A percentile compares a stretch with the other conserved stretches of the same genome.
Evolutionary conservation across 1,139 yeast genomes (phyloP).

Genomic region (Taphrina deformans): DNA sequence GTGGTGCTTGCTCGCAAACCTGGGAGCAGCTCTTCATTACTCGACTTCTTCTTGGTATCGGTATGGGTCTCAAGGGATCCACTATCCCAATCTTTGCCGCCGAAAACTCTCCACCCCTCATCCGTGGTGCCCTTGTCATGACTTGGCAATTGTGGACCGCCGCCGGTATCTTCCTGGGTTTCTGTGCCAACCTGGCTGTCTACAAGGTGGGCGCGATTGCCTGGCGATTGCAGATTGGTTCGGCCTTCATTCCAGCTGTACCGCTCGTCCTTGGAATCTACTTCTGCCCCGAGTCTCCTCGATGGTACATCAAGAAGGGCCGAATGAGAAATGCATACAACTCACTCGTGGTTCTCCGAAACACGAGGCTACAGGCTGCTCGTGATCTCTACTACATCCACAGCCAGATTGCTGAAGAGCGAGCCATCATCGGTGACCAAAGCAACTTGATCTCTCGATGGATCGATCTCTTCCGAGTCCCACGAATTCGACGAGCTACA

Average conservation of each 20-base stretch:
- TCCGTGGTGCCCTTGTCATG: slow-evolving; percentile 81
- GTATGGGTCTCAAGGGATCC: slow-evolving; percentile 77
- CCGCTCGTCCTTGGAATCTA: slow-evolving; percentile 67
- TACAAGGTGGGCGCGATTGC: slow-evolving; percentile 56
- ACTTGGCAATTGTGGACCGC: slow-evolving; percentile 90
- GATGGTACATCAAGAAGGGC: slow-evolving; percentile 73
- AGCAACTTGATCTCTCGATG: slow-evolving; percentile 40
- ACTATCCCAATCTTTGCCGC: slow-evolving; percentile 82
- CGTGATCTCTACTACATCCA: slow-evolving; percentile 74
- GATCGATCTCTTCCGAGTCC: slow-evolving; percentile 59
- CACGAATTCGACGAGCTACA: slow-evolving; percentile 82
- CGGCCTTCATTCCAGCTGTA: slow-evolving; percentile 72
- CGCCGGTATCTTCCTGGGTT: slow-evolving; percentile 80
- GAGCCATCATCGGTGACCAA: slow-evolving; percentile 50
- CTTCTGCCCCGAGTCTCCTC: slow-evolving; percentile 74
- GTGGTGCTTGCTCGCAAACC: slow-evolving; percentile 69
- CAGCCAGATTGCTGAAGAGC: slow-evolving; percentile 65
- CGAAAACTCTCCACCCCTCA: slow-evolving; percentile 72
- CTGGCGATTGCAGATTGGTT: slow-evolving; percentile 81
- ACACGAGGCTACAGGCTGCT: slow-evolving; percentile 62
- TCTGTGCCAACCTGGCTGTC: slow-evolving; percentile 67
- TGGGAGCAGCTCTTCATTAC: slow-evolving; percentile 80
- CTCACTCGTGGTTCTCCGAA: slow-evolving; percentile 55
- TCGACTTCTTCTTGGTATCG: slow-evolving; percentile 70
- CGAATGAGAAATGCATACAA: slow-evolving; percentile 60